phyloP scores from a whole-genome alignment of 352 stramenopile genomes.

The Globisporangium parvum region DNA sequence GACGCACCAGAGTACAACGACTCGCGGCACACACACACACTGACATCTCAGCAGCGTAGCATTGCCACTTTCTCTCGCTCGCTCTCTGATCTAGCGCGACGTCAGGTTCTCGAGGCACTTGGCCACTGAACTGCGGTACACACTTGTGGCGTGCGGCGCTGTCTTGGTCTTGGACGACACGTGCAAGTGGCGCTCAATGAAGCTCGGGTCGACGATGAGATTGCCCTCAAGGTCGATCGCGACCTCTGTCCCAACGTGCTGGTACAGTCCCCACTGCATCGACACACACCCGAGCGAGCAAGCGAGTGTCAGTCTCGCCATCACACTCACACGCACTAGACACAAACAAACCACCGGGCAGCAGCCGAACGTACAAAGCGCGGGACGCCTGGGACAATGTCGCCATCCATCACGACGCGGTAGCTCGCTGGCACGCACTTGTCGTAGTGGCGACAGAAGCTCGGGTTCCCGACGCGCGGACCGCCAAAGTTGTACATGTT shows the following conservation, averaged over 20 bases:
- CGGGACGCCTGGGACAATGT: slow-evolving; percentile 70
- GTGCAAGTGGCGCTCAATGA: slow-evolving; percentile 72
- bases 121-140: slow-evolving; percentile 57
- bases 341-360: slow-evolving; percentile 1
- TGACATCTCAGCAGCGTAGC: too few species aligned
- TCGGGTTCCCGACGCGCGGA: slow-evolving; percentile 80
- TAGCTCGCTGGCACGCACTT: slow-evolving; percentile 72
- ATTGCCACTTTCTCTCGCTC: too few species aligned
- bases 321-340: too few species aligned
- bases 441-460: slow-evolving; percentile 74
- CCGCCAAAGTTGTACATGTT: slow-evolving; percentile 90
- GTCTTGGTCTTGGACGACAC: slow-evolving; percentile 58
- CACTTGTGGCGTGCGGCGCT: slow-evolving; percentile 54
- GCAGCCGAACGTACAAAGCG: slow-evolving; percentile 46
- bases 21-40: too few species aligned
- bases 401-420: slow-evolving; percentile 75
- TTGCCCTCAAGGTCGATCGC: slow-evolving; percentile 66
- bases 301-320: too few species aligned
- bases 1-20: too few species aligned
- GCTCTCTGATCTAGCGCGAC: not conserved
- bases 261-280: slow-evolving; percentile 62
- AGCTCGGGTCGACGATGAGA: slow-evolving; percentile 76
- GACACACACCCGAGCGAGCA: not conserved
- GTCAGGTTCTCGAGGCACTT: slow-evolving; percentile 60
- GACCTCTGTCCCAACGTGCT: slow-evolving; percentile 71